Base-by-base conservation (phyloP, 371 early-diverging fungal species). In the Basidiobolus meristosporus region DNA sequence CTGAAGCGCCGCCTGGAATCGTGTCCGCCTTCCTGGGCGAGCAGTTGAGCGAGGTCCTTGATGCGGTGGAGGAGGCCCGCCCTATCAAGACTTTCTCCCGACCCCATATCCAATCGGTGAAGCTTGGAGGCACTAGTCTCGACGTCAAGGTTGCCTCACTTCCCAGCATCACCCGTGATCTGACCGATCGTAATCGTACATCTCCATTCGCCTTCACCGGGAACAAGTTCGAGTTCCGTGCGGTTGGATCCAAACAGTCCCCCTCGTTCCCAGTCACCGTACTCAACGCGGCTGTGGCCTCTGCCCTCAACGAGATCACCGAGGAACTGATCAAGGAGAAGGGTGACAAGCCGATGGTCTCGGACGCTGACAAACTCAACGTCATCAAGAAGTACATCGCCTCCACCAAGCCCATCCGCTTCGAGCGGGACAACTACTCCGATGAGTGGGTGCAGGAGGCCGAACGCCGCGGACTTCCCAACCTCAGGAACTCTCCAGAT, bases 101-200 rank as follows among this genome's bases (percentile, higher is more conserved):
- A 38, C 79, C 81, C 43, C 76, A 87, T 53, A 63, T 85, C 53
- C 73, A 82, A 61, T 65, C 82, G 39, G 80, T 96, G 53, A 82
- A 81, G 64, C 74, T 96, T 46, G 89, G 91, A 53, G 93, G 97
- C 38, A 93, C 91, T 17, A 76, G 76, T 15, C 62, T 96, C 26
- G 93, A 96, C 57, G 68, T 96, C 48, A 92, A 91, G 78, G 86
- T 93, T 22, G 71, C 90, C 20, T 72, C 79, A 6, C 68, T 97
- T 35, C 95, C 98, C 44, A 62, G 60, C 51, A 90, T 97, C 53
- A 56, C 83, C 17, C 88, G 93, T 62, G 98, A 97, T 57, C 58
- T 91, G 59, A 93, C 96, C 15, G 98, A 97, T 58, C 87, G 98
- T 59, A 97, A 97, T 81, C 84, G 95, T 52, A 97, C 98, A n/a